Evolutionary conservation across 179 eudicot species (phyloP).

Genomic region (Spinacia oleracea): DNA sequence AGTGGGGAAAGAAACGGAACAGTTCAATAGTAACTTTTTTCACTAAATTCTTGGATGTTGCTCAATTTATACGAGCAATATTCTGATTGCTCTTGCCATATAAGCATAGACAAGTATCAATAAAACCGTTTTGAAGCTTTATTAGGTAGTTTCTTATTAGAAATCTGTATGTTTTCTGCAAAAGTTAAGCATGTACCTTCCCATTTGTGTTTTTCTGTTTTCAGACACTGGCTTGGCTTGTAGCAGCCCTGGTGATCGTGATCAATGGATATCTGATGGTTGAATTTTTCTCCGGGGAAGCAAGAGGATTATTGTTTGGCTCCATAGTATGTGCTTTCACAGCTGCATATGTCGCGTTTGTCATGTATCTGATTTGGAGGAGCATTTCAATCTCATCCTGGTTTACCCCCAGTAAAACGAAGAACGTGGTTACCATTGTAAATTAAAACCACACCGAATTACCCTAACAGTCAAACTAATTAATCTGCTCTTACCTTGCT

Average conservation of each 20-base stretch:
- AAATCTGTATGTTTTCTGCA: neutral
- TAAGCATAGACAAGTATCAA: neutral
- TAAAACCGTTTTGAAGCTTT: neutral
- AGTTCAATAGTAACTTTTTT: neutral
- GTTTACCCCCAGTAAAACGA: constrained; percentile 30
- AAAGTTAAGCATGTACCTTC: constrained; percentile 1
- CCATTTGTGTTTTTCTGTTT: neutral
- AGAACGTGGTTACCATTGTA: constrained; percentile 26
- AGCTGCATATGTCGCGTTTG: constrained; percentile 57
- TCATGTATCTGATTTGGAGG: constrained; percentile 57
- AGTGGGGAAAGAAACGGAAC: no score
- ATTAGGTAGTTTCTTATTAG: neutral
- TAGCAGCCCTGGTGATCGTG: constrained; percentile 71
- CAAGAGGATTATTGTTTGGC: constrained; percentile 48
- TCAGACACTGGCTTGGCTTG: constrained; percentile 73
- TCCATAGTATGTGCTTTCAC: constrained; percentile 41
- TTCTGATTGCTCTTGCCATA: neutral
- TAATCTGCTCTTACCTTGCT: neutral
- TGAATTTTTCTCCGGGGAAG: constrained; percentile 67
- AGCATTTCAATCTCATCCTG: constrained; percentile 38
- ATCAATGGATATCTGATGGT: constrained; percentile 86
- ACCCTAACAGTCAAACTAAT: neutral
- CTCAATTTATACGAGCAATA: neutral
- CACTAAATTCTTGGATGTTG: neutral
- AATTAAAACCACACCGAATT: constrained; percentile 25